Percentiles rank a stretch among this genome's conserved stretches.
Evolutionary conservation across 2,329 filamentous ascomycete species (phyloP).

Genomic region (Trichoderma brevicompactum): DNA sequence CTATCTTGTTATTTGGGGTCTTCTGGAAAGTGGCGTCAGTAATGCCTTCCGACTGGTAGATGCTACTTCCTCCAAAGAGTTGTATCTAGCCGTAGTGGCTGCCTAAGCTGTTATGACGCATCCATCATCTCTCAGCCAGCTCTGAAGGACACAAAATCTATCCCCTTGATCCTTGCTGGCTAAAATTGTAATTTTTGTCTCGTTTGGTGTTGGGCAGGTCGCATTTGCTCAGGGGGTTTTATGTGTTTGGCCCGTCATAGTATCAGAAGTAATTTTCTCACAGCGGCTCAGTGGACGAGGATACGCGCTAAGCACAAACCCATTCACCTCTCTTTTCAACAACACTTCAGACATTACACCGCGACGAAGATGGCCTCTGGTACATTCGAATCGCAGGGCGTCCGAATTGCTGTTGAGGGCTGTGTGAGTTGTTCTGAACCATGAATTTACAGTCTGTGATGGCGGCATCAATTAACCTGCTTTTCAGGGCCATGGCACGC

Average conservation of each 20-base stretch:
- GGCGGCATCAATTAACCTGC: slow-evolving; percentile 32
- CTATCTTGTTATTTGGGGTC: too few species aligned
- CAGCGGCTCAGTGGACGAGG: background rate
- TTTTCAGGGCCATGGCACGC: slow-evolving; percentile 80
- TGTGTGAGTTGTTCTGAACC: slow-evolving; percentile 63
- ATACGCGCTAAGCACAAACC: slow-evolving; percentile 11
- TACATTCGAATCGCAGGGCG: slow-evolving; percentile 48
- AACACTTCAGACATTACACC: background rate
- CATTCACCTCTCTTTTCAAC: slow-evolving; percentile 15
- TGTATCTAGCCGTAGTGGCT: background rate
- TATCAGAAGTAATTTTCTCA: background rate
- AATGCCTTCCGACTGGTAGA: background rate
- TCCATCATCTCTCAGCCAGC: background rate
- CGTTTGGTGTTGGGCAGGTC: too few species aligned
- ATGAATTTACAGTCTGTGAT: background rate
- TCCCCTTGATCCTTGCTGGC: background rate
- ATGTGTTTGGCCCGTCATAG: background rate
- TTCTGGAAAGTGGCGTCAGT: background rate
- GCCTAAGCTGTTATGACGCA: background rate
- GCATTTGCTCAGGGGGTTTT: too few species aligned
- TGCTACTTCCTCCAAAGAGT: too few species aligned
- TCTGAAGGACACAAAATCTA: background rate
- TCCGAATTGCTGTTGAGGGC: slow-evolving; percentile 84
- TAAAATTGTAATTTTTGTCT: background rate
- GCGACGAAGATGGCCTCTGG: slow-evolving; percentile 39